Evolutionary conservation across 371 early-diverging fungal genomes (phyloP), one percentile per base, ranked within the genome.

Genomic region (Dichotomocladium elegans): DNA sequence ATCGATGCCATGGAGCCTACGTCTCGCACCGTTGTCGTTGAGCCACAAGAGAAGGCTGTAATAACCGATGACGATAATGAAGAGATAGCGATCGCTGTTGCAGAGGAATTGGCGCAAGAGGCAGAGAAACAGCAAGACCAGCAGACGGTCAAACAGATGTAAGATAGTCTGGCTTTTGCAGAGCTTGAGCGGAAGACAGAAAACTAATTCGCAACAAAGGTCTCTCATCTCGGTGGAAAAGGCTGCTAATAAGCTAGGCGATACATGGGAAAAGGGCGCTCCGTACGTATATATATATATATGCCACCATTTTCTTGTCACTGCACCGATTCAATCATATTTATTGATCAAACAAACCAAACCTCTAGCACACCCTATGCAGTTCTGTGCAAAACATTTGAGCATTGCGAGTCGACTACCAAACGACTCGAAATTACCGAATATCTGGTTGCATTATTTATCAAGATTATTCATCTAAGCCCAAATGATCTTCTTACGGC

Each of bases 381-480:
- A 37, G 87, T 82, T 0, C 73, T 98, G 5, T 95, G 95, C 72
- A 79, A 87, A 41, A 88, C 90, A 1, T 95, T 97, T 66, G 95
- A 91, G 51, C 55, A 64, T 29, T 89, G 96, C 46, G 95, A 94
- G 63, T 78, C 65, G 10, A 80, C 75, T 0, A 71, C 78, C 4
- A 80, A 77, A 49, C 80, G 95, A 33, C 77, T 95, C 10, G 90
- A 89, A 61, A 96, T 95, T 45, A 81, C 86, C 3, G 90, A 90
- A 22, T 73, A 82, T 51, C 68, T 94, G 25, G 88, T 90, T 8
- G 80, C 82, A 17, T 87, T 96, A 35, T 87, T 97, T 52, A 53
- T 72, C 0, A 68, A 75, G 21, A 90, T 94, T 3, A 91, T 98
- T 47, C 55, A 76, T 21, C 57, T 64, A 11, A 86, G 80, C 19